These are phyloP conservation scores for Neurospora sp. DNA, from an alignment of 495 filamentous ascomycete genomes.

Conservation along the genomic window DNA sequence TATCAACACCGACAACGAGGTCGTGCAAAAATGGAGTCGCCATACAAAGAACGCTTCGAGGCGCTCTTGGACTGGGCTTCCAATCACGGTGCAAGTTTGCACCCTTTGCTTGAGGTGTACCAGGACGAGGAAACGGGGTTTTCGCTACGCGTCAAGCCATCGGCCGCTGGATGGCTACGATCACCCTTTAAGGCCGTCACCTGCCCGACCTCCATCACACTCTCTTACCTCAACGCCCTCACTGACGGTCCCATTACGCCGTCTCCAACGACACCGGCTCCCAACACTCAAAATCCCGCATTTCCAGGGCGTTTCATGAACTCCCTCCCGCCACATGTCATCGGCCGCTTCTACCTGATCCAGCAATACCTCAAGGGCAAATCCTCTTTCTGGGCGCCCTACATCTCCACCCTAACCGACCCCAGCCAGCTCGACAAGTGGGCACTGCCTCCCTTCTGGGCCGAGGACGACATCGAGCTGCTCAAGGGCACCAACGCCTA, in stretches of 20 bases:
- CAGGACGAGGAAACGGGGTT: constrained; percentile 29
- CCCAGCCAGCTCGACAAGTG: constrained; percentile 30
- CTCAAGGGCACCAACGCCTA: constrained; percentile 41
- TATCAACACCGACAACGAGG: background rate
- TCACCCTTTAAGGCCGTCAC: constrained; percentile 25
- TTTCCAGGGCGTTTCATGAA: constrained; percentile 32
- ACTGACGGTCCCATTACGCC: constrained; percentile 13
- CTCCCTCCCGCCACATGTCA: constrained; percentile 30
- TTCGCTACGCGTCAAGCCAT: constrained; percentile 32
- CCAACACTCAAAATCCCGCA: background rate
- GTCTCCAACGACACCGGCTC: background rate
- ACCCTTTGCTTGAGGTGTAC: constrained; percentile 35
- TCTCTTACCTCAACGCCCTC: constrained; percentile 38
- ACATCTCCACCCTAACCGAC: constrained; percentile 40
- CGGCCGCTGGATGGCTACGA: constrained; percentile 4
- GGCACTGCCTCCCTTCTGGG: constrained; percentile 35
- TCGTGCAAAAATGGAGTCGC: constrained; percentile 11
- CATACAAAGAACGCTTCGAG: constrained; percentile 10
- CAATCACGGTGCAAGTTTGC: constrained; percentile 25
- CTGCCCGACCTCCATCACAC: constrained; percentile 27
- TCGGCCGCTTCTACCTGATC: constrained; percentile 39
- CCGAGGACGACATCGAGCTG: constrained; percentile 33
- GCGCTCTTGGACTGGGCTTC: constrained; percentile 25
- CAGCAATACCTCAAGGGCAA: constrained; percentile 35
- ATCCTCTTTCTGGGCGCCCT: constrained; percentile 41